Conservation (phyloP, 1,284 basidiomycete species). For the Phlebopus sp. region DNA sequence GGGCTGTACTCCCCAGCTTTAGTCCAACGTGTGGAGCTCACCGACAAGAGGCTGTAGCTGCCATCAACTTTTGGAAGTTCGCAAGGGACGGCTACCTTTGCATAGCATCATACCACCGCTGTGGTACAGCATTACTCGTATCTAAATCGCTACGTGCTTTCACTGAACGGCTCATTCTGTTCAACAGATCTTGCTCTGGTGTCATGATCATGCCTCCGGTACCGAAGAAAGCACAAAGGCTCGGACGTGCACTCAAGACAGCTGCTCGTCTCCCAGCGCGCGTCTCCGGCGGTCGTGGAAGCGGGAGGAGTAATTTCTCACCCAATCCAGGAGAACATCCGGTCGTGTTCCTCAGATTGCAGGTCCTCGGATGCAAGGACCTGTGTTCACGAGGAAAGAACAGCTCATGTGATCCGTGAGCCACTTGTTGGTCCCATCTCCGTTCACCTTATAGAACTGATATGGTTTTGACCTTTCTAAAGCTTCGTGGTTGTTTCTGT, state of each 20-base stretch:
- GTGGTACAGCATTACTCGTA: neutral
- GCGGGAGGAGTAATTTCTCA: slow-evolving; percentile 40
- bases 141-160: neutral
- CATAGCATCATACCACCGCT: neutral
- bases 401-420: slow-evolving; percentile 74
- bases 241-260: slow-evolving; percentile 46
- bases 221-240: slow-evolving; percentile 43
- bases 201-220: slow-evolving; percentile 31
- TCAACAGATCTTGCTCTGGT: neutral
- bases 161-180: neutral
- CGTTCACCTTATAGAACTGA: neutral
- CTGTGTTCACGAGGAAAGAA: slow-evolving; percentile 63
- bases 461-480: slow-evolving; percentile 4
- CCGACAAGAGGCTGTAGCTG: neutral
- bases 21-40: neutral
- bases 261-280: slow-evolving; percentile 45
- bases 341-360: slow-evolving; percentile 61
- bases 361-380: slow-evolving; percentile 61
- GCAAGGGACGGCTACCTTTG: neutral
- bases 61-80: neutral
- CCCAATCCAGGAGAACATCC: slow-evolving; percentile 63
- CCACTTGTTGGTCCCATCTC: slow-evolving; percentile 13
- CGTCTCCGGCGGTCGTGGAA: slow-evolving; percentile 40
- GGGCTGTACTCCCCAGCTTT: neutral
- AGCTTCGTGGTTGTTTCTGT: slow-evolving; percentile 77